Evolutionary conservation across 129 eudicot genomes (phyloP).

Genomic region (Pseudognaphalium luteoalbum): DNA sequence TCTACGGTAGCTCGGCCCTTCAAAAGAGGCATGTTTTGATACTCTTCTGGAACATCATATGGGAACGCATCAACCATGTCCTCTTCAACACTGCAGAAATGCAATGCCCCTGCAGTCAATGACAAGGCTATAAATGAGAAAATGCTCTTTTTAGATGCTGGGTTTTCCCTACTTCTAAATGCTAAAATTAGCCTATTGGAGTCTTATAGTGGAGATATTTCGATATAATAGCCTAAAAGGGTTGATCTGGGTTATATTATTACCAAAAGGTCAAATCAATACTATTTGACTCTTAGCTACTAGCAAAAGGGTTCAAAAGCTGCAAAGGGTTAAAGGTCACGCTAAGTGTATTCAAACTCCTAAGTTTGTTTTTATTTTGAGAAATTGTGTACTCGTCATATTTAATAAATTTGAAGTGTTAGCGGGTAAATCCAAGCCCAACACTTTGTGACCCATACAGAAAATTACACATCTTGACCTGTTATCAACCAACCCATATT

Average conservation of each 20-base stretch:
- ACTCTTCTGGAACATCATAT: slow-evolving; percentile 93
- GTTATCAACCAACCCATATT: neutral
- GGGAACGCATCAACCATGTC: slow-evolving; percentile 99
- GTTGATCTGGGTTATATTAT: neutral
- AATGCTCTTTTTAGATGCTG: slow-evolving; percentile 34
- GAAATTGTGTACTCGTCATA: neutral
- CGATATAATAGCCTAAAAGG: neutral
- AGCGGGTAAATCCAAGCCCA: neutral
- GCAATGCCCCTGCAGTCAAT: slow-evolving; percentile 99
- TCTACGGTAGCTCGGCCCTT: slow-evolving; percentile 97
- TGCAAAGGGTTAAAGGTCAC: neutral
- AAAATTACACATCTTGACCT: neutral
- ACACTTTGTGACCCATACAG: neutral
- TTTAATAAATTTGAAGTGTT: neutral
- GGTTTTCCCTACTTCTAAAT: slow-evolving; percentile 30
- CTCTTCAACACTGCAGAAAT: slow-evolving; percentile 99
- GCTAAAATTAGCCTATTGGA: neutral
- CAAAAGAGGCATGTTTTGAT: slow-evolving; percentile 82
- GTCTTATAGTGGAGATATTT: neutral
- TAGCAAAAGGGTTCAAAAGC: neutral
- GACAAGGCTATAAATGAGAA: slow-evolving; percentile 91
- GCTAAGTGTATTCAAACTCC: neutral
- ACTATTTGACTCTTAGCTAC: neutral
- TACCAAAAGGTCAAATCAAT: neutral
- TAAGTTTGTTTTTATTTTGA: neutral